A percentile compares a stretch with the other conserved stretches of the same genome.
phyloP scores from a whole-genome alignment of 176 grass and related monocot genomes.

The Carex scoparia region DNA sequence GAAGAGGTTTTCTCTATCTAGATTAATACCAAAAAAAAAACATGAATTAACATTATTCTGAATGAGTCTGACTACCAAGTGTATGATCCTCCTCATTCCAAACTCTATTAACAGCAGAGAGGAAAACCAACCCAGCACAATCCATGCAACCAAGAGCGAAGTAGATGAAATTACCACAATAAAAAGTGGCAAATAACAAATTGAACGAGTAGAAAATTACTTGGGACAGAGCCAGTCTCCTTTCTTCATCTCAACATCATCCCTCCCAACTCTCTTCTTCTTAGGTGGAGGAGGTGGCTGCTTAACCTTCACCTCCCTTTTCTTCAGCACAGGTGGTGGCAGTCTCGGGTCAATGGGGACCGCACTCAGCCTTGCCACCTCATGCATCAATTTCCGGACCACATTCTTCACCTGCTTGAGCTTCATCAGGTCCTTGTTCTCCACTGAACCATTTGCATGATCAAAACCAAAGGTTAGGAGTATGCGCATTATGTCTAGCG shows the following conservation, averaged over 20 bases:
- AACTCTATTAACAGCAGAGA: not conserved
- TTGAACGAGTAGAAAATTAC: slow-evolving; percentile 32
- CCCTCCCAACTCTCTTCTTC: slow-evolving; percentile 88
- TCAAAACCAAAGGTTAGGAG: slow-evolving; percentile 84
- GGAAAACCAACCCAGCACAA: not conserved
- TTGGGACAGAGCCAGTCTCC: slow-evolving; percentile 99
- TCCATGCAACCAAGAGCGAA: not conserved
- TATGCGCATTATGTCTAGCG: slow-evolving; percentile 84
- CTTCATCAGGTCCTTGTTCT: slow-evolving; percentile 71
- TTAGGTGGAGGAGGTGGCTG: slow-evolving; percentile 74
- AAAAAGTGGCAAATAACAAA: not conserved
- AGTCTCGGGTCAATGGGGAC: slow-evolving; percentile 90
- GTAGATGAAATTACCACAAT: not conserved
- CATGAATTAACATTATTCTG: not conserved
- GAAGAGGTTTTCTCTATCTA: not conserved
- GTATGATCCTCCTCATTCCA: not conserved
- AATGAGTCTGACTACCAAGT: not conserved
- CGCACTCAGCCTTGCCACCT: slow-evolving; percentile 66
- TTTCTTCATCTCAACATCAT: slow-evolving; percentile 98
- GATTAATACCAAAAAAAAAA: not conserved
- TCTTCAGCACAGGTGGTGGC: slow-evolving; percentile 61
- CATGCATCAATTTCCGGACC: slow-evolving; percentile 74
- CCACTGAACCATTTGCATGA: slow-evolving; percentile 70
- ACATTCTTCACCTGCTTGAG: slow-evolving; percentile 72
- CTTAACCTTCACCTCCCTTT: slow-evolving; percentile 78